Evolutionary conservation across 768 basidiomycete species (phyloP), one percentile per base, ranked within the genome.

Genomic region (Termitomyces titanicus): DNA sequence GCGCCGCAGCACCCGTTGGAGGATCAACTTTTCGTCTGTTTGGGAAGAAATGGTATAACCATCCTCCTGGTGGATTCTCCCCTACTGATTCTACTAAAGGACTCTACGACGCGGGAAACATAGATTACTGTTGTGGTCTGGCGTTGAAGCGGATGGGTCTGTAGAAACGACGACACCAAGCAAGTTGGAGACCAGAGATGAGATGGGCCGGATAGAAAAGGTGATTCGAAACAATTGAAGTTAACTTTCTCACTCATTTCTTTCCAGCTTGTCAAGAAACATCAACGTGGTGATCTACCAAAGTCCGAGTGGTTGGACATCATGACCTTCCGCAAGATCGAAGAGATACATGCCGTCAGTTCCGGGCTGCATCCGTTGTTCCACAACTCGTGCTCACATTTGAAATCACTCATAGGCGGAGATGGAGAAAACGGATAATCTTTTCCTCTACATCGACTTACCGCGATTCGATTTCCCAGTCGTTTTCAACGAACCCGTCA

Each of bases 391-490:
- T 35, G 12, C 10, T 42, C 1, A n/a, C 22, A 51, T 11, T 39
- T 43, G 25, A 29, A 12, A 13, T 45, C 7, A 15, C 29, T 11
- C 13, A 38, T 59, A 98, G 93, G 86, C 86, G 6, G 95, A 97
- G 70, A 85, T 93, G 0, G 86, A 86, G 60, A 95, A 94, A 69
- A 96, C 94, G 0, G 86, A 94, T 55, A 91, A 93, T 63, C 76
- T 98, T n/a, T 98, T 92, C 68, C 80, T 98, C 11, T 98, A 98
- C 69, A 86, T 98, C 42, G 97, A 98, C 73, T 69, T 98, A 24
- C 97, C 95, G 1, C 83, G 93, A 34, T 99, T 98, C 66, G 96
- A 98, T 67, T 98, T 98, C 66, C 97, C 97, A 0, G 89, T 99
- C 18, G 87, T 98, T 52, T 99, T 90, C 69, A 92, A 88, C 60